Evolutionary conservation across 768 basidiomycete genomes (phyloP).

Genomic region (Lactifluus echinatus): DNA sequence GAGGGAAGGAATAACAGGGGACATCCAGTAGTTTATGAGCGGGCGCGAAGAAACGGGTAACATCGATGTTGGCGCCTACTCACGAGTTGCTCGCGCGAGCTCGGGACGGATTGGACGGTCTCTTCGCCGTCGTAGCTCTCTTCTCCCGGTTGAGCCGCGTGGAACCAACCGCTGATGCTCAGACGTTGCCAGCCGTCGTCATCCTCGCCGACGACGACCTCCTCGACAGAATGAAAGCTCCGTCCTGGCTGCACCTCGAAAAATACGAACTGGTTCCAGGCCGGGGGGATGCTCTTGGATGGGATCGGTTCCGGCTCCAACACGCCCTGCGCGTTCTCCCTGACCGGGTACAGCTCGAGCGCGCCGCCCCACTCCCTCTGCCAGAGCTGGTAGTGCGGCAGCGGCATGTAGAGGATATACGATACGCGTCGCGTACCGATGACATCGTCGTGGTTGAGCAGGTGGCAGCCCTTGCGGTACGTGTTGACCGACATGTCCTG

Average conservation of each 20-base stretch:
- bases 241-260: slow-evolving; percentile 90
- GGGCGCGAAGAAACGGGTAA: too few species aligned
- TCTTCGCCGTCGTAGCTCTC: slow-evolving; percentile 64
- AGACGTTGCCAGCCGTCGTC: slow-evolving; percentile 67
- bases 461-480: slow-evolving; percentile 85
- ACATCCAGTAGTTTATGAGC: slow-evolving; percentile 9
- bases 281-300: slow-evolving; percentile 59
- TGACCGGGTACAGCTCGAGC: slow-evolving; percentile 83
- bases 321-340: slow-evolving; percentile 45
- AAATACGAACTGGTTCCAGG: slow-evolving; percentile 85
- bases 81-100: slow-evolving; percentile 89
- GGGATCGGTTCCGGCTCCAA: slow-evolving; percentile 64
- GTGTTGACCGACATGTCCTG: slow-evolving; percentile 95
- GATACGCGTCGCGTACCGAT: slow-evolving; percentile 90
- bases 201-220: slow-evolving; percentile 77
- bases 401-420: slow-evolving; percentile 95
- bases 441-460: slow-evolving; percentile 97
- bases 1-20: neutral
- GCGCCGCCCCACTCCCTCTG: slow-evolving; percentile 87
- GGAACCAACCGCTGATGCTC: slow-evolving; percentile 97
- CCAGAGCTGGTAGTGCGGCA: slow-evolving; percentile 68
- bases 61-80: slow-evolving; percentile 29
- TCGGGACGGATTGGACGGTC: slow-evolving; percentile 41
- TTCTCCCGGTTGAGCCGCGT: slow-evolving; percentile 84
- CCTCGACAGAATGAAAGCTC: slow-evolving; percentile 96